phyloP scores from a whole-genome alignment of 2,329 filamentous ascomycete genomes.

The Cordyceps javanica region DNA sequence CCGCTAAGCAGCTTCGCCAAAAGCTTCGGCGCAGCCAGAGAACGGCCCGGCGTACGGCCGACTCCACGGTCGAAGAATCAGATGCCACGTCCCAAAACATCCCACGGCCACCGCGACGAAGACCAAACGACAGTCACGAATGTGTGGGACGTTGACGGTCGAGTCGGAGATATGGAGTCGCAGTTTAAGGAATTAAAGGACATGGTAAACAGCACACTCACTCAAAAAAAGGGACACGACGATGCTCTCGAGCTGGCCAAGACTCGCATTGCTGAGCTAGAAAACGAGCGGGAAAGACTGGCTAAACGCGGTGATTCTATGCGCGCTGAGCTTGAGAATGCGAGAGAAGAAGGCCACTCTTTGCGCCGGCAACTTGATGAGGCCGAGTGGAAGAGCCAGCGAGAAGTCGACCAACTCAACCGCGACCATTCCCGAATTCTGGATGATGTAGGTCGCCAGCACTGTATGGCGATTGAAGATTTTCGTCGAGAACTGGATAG shows the following conservation, averaged over 20 bases:
- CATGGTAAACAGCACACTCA: slow-evolving; percentile 63
- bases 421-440: slow-evolving; percentile 29
- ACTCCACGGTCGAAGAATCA: slow-evolving; percentile 39
- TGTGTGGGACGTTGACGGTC: slow-evolving; percentile 70
- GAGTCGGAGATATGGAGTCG: slow-evolving; percentile 69
- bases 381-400: slow-evolving; percentile 29
- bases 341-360: slow-evolving; percentile 30
- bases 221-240: slow-evolving; percentile 63
- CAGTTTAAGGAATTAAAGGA: slow-evolving; percentile 67
- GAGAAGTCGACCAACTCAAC: slow-evolving; percentile 50
- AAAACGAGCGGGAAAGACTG: slow-evolving; percentile 40
- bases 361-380: slow-evolving; percentile 31
- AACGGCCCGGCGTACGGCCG: slow-evolving; percentile 30
- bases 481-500: slow-evolving; percentile 40
- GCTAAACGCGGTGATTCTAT: slow-evolving; percentile 43
- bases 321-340: slow-evolving; percentile 55
- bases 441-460: slow-evolving; percentile 30
- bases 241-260: slow-evolving; percentile 71
- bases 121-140: slow-evolving; percentile 26
- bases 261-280: slow-evolving; percentile 49
- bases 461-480: slow-evolving; percentile 27
- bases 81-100: slow-evolving; percentile 30
- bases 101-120: slow-evolving; percentile 35
- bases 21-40: slow-evolving; percentile 51
- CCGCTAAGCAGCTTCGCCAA: slow-evolving; percentile 46